Conservation (phyloP, 768 basidiomycete species). For the Kockovaella imperatae region DNA sequence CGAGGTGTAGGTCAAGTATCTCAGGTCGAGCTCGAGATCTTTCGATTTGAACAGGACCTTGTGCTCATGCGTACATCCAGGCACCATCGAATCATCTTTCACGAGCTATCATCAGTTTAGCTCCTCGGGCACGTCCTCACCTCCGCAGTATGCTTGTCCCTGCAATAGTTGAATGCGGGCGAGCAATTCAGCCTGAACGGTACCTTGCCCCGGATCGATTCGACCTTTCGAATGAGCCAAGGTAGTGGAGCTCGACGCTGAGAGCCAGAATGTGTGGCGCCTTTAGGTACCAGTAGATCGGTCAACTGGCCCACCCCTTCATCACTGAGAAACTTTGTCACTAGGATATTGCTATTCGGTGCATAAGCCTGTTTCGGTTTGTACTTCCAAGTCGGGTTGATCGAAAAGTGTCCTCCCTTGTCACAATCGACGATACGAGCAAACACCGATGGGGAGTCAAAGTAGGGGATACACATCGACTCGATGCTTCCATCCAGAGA, state of each 20-base stretch:
- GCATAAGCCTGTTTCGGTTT: conserved; percentile 44
- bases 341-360: conserved; percentile 56
- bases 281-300: conserved; percentile 50
- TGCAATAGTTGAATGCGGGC: conserved; percentile 93
- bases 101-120: conserved; percentile 33
- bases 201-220: conserved; percentile 75
- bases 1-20: conserved; percentile 60
- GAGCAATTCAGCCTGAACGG: conserved; percentile 81
- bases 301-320: conserved; percentile 78
- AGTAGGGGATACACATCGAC: conserved; percentile 84
- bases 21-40: conserved; percentile 54
- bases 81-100: conserved; percentile 44
- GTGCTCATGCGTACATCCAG: conserved; percentile 47
- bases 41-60: conserved; percentile 45
- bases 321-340: conserved; percentile 87
- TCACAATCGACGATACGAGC: conserved; percentile 53
- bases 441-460: conserved; percentile 84
- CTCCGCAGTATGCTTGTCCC: conserved; percentile 61
- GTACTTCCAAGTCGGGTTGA: conserved; percentile 48
- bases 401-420: conserved; percentile 83
- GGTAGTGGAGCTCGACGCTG: conserved; percentile 23
- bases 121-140: conserved; percentile 7
- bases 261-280: conserved; percentile 25
- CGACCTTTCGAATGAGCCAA: conserved; percentile 42
- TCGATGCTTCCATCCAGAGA: conserved; percentile 54